Evolutionary conservation across 306 rosid species (phyloP), one percentile per base, ranked within the genome.

Genomic region (Gleditsia sinensis): DNA sequence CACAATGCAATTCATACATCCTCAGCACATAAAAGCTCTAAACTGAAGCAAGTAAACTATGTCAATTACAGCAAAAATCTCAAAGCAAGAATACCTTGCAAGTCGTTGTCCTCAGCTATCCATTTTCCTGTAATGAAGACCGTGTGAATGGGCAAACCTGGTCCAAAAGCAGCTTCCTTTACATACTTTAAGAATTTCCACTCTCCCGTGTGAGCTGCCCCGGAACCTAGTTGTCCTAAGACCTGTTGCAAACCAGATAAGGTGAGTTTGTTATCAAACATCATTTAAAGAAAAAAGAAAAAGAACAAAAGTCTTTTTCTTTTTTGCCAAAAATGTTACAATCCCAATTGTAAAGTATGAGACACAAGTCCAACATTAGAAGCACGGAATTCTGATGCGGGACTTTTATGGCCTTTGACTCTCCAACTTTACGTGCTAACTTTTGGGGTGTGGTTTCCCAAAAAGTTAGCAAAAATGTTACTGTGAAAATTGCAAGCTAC

Each of bases 81-180:
- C 9, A 2, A 43, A 28, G 50, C 43, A 68, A 20, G 75, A 28
- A 69, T 67, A 86, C 90, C 88, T 81, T 28, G 73, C 43, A 78
- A 54, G 24, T 56, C 58, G 13, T 9, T 76, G 74, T 61, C 13
- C 14, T 48, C 70, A 24, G 70, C 68, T 30, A 21, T 61, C 67
- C 37, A 71, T 21, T 59, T 67, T 16, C 83, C 88, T 32, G 46
- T 48, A 48, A 86, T 0, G 48, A 83, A 86, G 46, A 83, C 78
- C 19, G 84, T 81, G 3, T 86, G 74, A 58, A 83, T 69, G 14
- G 79, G 81, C 69, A 27, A 55, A 45, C 79, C 84, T 0, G 90
- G 90, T 69, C 88, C 88, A 68, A 86, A 86, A 20, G 69, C 86
- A 76, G 79, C 77, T 78, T 86, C 90, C 77, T 83, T 82, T 55